Conservation (phyloP, 148 eudicot genomes). For the Oxyria digyna region DNA sequence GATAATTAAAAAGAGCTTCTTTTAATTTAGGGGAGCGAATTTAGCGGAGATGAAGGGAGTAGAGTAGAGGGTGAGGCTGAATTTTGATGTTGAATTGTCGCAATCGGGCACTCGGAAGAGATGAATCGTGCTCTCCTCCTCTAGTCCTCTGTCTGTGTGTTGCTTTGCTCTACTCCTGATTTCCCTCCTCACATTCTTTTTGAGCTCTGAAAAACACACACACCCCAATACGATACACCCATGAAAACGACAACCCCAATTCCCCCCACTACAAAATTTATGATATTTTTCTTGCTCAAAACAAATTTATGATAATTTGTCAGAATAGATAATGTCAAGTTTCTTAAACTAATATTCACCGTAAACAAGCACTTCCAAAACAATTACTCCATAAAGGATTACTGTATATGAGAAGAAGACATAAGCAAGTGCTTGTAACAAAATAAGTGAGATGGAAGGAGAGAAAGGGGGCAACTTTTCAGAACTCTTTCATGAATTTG, state of each 20-base stretch:
- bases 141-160: too few relatives aligned
- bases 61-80: not conserved
- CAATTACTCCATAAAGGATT: too few relatives aligned
- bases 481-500: too few relatives aligned
- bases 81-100: not conserved
- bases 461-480: too few relatives aligned
- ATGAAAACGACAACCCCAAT: slow-evolving; percentile 8
- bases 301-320: not conserved
- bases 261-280: not conserved
- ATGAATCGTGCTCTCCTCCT: not conserved
- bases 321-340: not conserved
- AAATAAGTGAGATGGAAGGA: too few relatives aligned
- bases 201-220: slow-evolving; percentile 6
- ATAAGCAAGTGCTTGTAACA: too few relatives aligned
- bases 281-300: not conserved
- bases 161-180: not conserved
- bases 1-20: not conserved
- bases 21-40: not conserved
- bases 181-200: slow-evolving; percentile 1
- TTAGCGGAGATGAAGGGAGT: not conserved
- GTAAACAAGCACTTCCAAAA: too few relatives aligned
- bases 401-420: too few relatives aligned
- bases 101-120: not conserved
- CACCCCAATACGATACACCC: not conserved
- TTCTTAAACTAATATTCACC: not conserved